Evolutionary conservation across 768 basidiomycete genomes (phyloP), one percentile per base, ranked within the genome.

Genomic region (Lentinula sp.): DNA sequence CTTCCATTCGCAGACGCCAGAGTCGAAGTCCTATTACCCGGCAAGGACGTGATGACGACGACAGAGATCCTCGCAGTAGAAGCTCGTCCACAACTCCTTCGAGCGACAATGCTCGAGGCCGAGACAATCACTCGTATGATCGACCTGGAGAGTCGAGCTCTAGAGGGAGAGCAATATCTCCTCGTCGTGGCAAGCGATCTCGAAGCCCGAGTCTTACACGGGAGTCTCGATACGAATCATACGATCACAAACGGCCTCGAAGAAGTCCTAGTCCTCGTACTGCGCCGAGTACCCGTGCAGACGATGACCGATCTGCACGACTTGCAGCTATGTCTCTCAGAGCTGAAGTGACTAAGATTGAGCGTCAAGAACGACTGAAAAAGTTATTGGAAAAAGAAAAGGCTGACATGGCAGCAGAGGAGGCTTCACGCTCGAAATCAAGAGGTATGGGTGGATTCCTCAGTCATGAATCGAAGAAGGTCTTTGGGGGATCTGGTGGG

Each of bases 251-350:
- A 65, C 85, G 84, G 37, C 67, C 78, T 18, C 84, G 85, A 57
- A 74, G 74, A 45, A 80, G 77, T 45, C 76, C 76, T 32, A 76
- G 80, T 33, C 79, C 80, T 6, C 69, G 70, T 37, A 62, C 66
- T 23, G 53, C 66, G 49, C 67, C 63, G 48, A 68, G 62, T 41
- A 63, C 48, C 57, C 66, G 63, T 48, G 60, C 63, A 35, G 56
- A 68, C 7, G 78, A 81, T 1, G 88, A 87, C 33, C 88, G 95
- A 37, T 86, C 87, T 3, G 90, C 91, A 32, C 87, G 91, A n/a
- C 78, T 98, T 33, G 95, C 93, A 0, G 90, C 93, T 4, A 98
- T 98, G 96, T 74, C 87, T 23, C 74, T 81, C 1, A 84, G 88
- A 61, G 96, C 96, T 0, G 71, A 77, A n/a, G 71, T 73, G 7